phyloP scores from a whole-genome alignment of 1,139 yeast genomes.

The Hanseniaspora sp. region DNA sequence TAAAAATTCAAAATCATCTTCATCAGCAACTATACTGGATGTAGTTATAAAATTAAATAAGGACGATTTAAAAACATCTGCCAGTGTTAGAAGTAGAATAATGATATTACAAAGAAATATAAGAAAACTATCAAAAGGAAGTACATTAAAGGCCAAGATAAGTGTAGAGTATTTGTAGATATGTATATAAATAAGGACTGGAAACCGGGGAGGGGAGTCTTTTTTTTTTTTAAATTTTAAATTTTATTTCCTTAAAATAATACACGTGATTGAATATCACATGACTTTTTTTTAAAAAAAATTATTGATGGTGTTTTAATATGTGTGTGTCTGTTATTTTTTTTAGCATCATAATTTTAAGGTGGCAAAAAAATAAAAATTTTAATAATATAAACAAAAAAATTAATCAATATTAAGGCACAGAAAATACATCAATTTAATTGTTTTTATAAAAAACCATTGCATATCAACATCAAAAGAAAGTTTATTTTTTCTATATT shows the following conservation, averaged over 20 bases:
- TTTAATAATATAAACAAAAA: no score
- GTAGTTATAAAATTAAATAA: conserved; percentile 40
- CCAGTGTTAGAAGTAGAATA: conserved; percentile 44
- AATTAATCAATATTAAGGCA: no score
- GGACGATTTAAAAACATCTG: conserved; percentile 44
- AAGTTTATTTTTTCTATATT: no score
- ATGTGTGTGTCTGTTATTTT: not conserved
- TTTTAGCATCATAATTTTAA: not conserved
- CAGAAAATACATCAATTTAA: no score
- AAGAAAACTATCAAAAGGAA: conserved; percentile 39
- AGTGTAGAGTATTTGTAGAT: conserved; percentile 29
- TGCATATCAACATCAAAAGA: no score
- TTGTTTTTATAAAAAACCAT: no score
- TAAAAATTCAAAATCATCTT: conserved; percentile 26
- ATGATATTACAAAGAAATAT: conserved; percentile 42
- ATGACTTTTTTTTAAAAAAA: no score
- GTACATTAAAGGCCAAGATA: conserved; percentile 34
- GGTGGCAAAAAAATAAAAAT: conserved; percentile 4
- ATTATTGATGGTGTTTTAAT: not conserved
- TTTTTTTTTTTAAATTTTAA: no score
- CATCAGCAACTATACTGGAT: conserved; percentile 23
- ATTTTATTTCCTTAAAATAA: no score
- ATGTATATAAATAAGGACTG: not conserved
- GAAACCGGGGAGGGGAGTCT: no score
- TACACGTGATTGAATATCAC: no score